Evolutionary conservation across 2,329 filamentous ascomycete species (phyloP), one percentile per base, ranked within the genome.

Genomic region (Alternaria incomplexa): DNA sequence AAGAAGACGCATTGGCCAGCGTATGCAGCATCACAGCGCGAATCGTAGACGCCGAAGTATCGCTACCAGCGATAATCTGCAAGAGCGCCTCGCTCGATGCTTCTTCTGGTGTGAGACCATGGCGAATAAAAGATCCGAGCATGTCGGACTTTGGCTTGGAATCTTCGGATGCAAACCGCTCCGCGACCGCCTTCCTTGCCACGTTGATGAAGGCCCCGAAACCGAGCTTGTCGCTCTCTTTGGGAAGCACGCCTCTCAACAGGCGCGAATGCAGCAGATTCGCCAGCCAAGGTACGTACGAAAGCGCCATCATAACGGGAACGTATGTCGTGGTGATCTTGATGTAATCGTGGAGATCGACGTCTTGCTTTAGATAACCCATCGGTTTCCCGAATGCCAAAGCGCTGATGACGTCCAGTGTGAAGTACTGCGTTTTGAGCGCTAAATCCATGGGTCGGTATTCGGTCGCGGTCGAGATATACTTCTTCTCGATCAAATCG

Each of bases 1-100:
- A 80, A 1, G 84, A 80, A 1, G 72, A 73, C 0, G 84, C 83
- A 13, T 80, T 84, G 9, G 83, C 84, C 8, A 84, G 78, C 45
- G 88, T 70, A 68, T 85, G 79, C 13, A 88, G 79, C 56, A 88
- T 70, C 0, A 82, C 85, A 23, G 82, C 78, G 9, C 86, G 84
- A 15, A 89, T 81, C 1, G 81, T 81, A 1, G 84, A 85, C 1
- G 87, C 86, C 0, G 85, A 85, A 1, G 85, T 88, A 60, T 88
- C 87, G 1, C 84, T 85, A 8, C 87, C 87, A 5, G 86, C 86
- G n/a, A 86, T 79, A 40, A 84, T 81, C 51, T 84, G 81, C 1
- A 81, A 77, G 5, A 83, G 64, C 0, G 80, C 81, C 62, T 84
- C 82, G 15, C 78, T 79, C 36, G 83, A 81, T 17, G 80, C 73